Base-by-base conservation (phyloP, 2,329 filamentous ascomycete species). In the Tolypocladium capitatum region DNA sequence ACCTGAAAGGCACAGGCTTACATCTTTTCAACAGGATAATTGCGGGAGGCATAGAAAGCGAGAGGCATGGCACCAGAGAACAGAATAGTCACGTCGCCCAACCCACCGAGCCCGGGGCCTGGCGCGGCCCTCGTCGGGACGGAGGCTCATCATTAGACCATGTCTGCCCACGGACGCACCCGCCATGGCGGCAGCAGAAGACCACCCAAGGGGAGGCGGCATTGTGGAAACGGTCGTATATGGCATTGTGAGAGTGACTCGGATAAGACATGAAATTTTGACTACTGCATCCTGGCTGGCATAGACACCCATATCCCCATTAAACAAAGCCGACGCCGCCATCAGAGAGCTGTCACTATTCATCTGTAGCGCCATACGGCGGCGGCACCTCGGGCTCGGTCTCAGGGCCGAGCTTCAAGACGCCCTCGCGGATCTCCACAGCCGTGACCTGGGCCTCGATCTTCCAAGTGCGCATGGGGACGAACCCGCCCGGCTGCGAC, bases 211-310 rank as follows among this genome's bases (percentile, higher is more conserved):
- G 35, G 35, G 64, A 31, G 72, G 69, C 0, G 48, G 54, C 46
- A 45, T 68, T 7, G 49, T 65, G 43, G 71, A 72, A 51, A 53
- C 67, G 16, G 16, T 58, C 7, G 32, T 68, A 7, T 70, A 61
- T 49, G 63, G 68, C 1, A 51, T 75, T 30, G 47, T 69, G 43
- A 64, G 48, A 56, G 59, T 7, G 68, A 72, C n/a, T 31, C 58
- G 30, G 24, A 24, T 41, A 55, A 40, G 28, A 30, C 28, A 30
- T 30, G 8, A 30, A 9, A 30, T 8, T 10, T 30, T 7, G 28
- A 30, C 28, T 30, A 20, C 18, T 3, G 18, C 6, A 14, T 7
- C 4, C 21, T 21, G 18, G 18, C 10, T 21, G 10, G 2, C 18
- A 36, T 6, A 11, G 34, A 14, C 18, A 36, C 18, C 5, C 10